These are phyloP conservation scores for Cucumis cinereus DNA, from an alignment of 306 rosid genomes.

Conservation along the genomic window DNA sequence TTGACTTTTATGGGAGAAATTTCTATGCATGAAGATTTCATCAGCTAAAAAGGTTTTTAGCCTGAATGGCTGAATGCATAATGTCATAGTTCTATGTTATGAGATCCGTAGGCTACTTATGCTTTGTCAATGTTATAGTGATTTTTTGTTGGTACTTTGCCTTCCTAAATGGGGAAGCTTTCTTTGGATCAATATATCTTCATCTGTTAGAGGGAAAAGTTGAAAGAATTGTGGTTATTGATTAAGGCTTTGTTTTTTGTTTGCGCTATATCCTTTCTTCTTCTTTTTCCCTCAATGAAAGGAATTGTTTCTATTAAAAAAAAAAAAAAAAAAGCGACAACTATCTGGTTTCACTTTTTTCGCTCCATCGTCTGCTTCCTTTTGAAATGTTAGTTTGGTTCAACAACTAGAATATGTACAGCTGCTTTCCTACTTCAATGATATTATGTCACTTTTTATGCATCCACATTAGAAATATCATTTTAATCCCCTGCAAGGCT, in stretches of 20 bases:
- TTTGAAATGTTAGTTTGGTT: neutral
- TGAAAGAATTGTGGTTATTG: neutral
- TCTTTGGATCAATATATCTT: neutral
- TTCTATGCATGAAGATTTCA: conserved; percentile 1
- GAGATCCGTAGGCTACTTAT: neutral
- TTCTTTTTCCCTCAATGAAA: no score
- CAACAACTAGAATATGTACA: neutral
- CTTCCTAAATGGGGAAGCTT: neutral
- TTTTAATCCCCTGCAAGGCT: neutral
- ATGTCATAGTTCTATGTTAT: neutral
- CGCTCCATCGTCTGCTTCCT: neutral
- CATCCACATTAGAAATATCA: neutral
- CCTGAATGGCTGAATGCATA: neutral
- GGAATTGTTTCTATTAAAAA: no score
- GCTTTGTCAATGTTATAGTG: neutral
- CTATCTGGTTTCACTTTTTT: neutral
- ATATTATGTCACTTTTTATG: neutral
- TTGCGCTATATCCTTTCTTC: no score
- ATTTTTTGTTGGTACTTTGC: neutral
- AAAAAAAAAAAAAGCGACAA: neutral
- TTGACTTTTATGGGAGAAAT: neutral
- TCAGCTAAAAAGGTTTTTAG: neutral
- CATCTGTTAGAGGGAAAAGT: neutral
- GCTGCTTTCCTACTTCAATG: neutral
- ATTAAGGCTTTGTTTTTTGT: neutral